phyloP scores from a whole-genome alignment of 2,329 filamentous ascomycete species.

The Acrocalymma vagum region DNA sequence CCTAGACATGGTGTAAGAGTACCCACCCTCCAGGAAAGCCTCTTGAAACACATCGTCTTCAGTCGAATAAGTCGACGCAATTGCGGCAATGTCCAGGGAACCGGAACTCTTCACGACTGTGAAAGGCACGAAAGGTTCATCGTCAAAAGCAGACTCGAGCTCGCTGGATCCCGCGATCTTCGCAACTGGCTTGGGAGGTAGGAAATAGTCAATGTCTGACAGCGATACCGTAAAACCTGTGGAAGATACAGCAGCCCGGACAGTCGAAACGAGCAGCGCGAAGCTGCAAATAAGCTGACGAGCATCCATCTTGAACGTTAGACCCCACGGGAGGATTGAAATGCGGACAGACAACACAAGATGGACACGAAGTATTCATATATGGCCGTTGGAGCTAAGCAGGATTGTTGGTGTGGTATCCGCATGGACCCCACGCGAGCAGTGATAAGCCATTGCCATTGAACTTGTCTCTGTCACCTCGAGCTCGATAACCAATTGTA shows the following conservation, averaged over 20 bases:
- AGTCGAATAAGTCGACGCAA: conserved; percentile 36
- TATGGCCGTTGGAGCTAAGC: no score
- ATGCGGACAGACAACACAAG: no score
- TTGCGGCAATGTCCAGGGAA: conserved; percentile 22
- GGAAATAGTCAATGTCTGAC: conserved; percentile 50
- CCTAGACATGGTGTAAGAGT: neutral
- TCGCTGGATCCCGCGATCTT: conserved; percentile 34
- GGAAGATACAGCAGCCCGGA: conserved; percentile 31
- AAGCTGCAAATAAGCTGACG: conserved; percentile 7
- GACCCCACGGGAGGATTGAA: no score
- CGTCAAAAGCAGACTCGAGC: conserved; percentile 24
- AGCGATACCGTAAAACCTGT: conserved; percentile 53
- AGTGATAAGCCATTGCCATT: no score
- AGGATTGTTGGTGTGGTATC: no score
- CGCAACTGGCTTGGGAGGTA: conserved; percentile 47
- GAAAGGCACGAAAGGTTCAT: conserved; percentile 45
- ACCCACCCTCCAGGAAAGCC: conserved; percentile 47
- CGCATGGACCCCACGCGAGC: no score
- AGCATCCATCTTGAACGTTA: conserved; percentile 24
- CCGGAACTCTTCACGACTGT: conserved; percentile 44
- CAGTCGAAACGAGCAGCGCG: conserved; percentile 11
- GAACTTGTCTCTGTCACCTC: no score
- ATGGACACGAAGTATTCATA: no score
- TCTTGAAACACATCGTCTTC: conserved; percentile 53
- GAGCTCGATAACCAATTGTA: no score